Evolutionary conservation across 495 filamentous ascomycete genomes (phyloP), one percentile per base, ranked within the genome.

Genomic region (Hypoxylon fragiforme): DNA sequence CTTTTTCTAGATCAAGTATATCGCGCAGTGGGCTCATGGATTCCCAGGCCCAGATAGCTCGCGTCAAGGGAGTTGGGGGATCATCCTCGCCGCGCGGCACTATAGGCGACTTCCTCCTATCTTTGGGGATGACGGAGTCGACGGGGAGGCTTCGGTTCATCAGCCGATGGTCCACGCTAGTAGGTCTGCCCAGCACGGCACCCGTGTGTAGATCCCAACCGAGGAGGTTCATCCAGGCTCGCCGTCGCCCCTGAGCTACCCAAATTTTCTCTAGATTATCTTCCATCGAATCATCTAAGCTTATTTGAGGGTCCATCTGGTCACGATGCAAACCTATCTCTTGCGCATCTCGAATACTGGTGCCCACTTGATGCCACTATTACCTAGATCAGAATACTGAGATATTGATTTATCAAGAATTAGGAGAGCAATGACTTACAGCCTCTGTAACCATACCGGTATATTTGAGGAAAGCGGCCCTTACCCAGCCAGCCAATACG

Each of bases 241-340:
- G 74, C 40, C 80, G 71, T 26, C 80, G 72, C 20, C 76, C 70
- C 57, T 85, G 72, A 9, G 78, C 70, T 35, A 71, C 62, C 81
- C 81, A 83, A 50, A 81, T 70, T 55, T 75, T 79, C 38, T 76
- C 72, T 7, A 80, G 57, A 5, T 69, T 65, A 1, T 70, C 69
- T 43, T 77, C 75, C n/a, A 67, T 65, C n/a, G 63, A 63, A 49
- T 70, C 68, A 20, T 74, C 66, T 48, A 57, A 43, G 12, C 44
- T 59, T 34, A 72, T 67, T 42, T 71, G 67, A 13, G 72, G 70
- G 46, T 76, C 69, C 15, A 72, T 62, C 32, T 67, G 62, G 44
- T 81, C 74, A 19, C 75, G 74, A 54, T 85, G 82, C 31, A 86
- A 58, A 18, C 81, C 83, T 43, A 86, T 80, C 53, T 85, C 82